phyloP scores from a whole-genome alignment of 305 asterid genomes.

The Withania somnifera region DNA sequence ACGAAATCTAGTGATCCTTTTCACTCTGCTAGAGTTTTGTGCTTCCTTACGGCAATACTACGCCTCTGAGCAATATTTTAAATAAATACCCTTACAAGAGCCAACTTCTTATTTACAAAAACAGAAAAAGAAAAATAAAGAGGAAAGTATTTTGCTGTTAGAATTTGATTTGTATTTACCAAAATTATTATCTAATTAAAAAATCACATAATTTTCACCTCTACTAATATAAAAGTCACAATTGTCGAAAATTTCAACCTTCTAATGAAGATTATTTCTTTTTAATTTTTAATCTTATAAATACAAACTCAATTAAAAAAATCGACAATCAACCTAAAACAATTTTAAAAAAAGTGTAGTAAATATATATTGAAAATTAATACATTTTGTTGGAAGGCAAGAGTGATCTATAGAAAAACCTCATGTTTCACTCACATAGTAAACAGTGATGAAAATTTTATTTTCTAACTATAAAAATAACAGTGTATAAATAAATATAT shows the following conservation, averaged over 20 bases:
- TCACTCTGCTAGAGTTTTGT: neutral
- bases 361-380: too few relatives aligned
- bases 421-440: too few relatives aligned
- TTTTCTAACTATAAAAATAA: too few relatives aligned
- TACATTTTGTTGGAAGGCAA: too few relatives aligned
- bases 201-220: too few relatives aligned
- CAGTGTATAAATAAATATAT: too few relatives aligned
- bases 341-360: too few relatives aligned
- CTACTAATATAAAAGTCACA: neutral
- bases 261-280: neutral
- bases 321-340: neutral
- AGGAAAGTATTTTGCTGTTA: neutral
- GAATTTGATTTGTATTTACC: too few relatives aligned
- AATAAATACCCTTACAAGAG: neutral
- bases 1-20: constrained; percentile 2
- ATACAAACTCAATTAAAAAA: neutral
- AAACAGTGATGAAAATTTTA: too few relatives aligned
- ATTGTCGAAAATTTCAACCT: too few relatives aligned
- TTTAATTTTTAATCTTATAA: neutral
- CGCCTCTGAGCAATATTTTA: neutral
- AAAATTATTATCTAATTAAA: too few relatives aligned
- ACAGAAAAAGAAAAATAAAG: neutral
- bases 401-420: too few relatives aligned
- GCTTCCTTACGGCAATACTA: neutral
- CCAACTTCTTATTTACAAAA: neutral